Conservation (phyloP, 305 asterid species). For the Fraxinus paxiana region DNA sequence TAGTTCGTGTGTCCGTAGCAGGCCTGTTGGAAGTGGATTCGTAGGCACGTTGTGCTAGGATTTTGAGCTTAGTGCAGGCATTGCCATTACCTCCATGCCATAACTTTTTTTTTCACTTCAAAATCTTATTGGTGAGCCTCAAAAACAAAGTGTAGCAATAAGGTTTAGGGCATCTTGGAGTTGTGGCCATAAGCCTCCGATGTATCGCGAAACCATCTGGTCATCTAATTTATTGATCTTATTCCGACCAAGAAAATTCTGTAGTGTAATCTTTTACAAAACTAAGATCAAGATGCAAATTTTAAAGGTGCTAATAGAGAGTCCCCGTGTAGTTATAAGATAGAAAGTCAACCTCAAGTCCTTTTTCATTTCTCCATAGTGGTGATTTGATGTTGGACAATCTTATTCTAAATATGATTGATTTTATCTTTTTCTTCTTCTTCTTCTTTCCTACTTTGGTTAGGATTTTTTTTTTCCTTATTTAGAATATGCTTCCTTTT, state of each 20-base stretch:
- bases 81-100: no score
- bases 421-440: background rate
- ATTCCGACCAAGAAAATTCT: background rate
- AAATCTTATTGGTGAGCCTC: no score
- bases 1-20: background rate
- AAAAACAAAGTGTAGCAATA: no score
- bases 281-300: background rate
- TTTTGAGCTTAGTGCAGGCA: background rate
- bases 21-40: background rate
- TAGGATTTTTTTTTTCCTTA: background rate
- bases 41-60: background rate
- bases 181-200: background rate
- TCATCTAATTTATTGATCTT: background rate
- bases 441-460: background rate
- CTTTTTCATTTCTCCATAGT: background rate
- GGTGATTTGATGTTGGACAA: background rate
- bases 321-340: background rate
- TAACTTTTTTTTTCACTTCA: no score
- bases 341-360: background rate
- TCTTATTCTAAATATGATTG: background rate
- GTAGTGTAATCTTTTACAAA: background rate
- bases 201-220: background rate
- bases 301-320: background rate
- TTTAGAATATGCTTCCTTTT: background rate
- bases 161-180: background rate